Base-by-base conservation (phyloP, 2,329 filamentous ascomycete species). In the Sporothrix schenckii region DNA sequence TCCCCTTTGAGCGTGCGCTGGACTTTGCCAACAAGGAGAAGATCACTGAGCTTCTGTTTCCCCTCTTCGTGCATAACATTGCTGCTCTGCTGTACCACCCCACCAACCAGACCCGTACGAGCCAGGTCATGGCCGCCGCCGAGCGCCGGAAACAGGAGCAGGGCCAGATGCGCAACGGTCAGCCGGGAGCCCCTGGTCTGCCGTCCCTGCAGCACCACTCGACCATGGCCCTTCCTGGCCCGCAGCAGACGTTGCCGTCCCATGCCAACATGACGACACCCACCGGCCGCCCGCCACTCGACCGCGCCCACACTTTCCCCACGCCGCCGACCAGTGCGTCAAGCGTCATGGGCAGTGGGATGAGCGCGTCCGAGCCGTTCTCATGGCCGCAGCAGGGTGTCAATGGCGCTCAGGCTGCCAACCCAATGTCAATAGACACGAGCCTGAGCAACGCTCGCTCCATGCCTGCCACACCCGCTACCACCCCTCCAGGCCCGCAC, bases 21-120 rank as follows among this genome's bases (percentile, higher is more conserved):
- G 95, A 98, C 77, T 98, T 99, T 79, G 95, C 95, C 74, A 99
- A 99, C 84, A 98, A 97, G 86, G 95, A 99, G 81, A 98, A 98
- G 83, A 99, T 98, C 74, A 98, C 95, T 0, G 94, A 98, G 81
- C 84, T 94, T 63, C 83, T 98, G 69, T 99, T 98, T 80, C 95
- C 95, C 68, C 85, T 99, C 65, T 99, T 99, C 79, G 95, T 98
- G 52, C 94, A 98, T 81, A 97, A 98, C 81, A 98, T 98, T 78
- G 93, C 93, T 72, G 91, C 93, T 71, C 85, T 98, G 74, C 87
- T 98, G 66, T 98, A 97, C 80, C 94, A 98, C 79, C 94, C 95
- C 0, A 91, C 92, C 53, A 97, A 97, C 79, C 91, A 93, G 78
- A 91, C 83, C 74, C 86, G 92, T 75, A 92, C 91, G 61, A 93